Evolutionary conservation across 768 basidiomycete genomes (phyloP), one percentile per base, ranked within the genome.

Genomic region (Dacryopinax spathularia): DNA sequence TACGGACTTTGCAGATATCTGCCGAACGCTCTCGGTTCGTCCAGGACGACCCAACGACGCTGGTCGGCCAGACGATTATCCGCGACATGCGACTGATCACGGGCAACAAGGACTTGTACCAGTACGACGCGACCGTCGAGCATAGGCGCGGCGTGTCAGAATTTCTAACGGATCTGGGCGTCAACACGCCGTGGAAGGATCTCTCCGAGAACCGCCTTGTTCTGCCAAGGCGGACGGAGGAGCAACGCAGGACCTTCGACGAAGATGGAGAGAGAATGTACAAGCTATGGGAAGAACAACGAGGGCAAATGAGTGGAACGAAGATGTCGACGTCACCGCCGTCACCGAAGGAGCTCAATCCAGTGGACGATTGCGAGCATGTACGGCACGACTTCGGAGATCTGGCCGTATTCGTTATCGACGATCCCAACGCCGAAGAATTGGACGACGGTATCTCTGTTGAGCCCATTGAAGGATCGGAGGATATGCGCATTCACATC

Each of bases 401-500:
- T 65, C 70, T 87, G 66, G 83, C 82, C 0, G 89, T 91, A 3
- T 98, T 86, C 72, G 86, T 94, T 20, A 85, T 99, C 62, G 96
- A 99, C 70, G 89, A 91, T 65, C 66, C 77, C 0, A 71, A 69
- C 6, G 93, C 96, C 0, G 75, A 87, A 69, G 96, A 99, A 70
- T 80, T 98, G 22, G 96, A 99, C 71, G 96, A 99, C 71, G 96
- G 92, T 1, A 69, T 99, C 33, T 94, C 93, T 1, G 70, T 97
- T 33, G 89, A 95, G 66, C 70, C 75, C n/a, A 79, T 86, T 33
- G 77, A 80, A 3, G 74, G 75, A 2, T 83, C 88, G 59, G 82
- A 83, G 1, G 81, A 78, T 16, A 71, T 75, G 44, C 98, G 96
- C 95, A 71, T 95, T 12, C 94, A 97, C 69, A 79, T 87, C 27